These are phyloP conservation scores for Diaporthe destruens DNA, from an alignment of 2,329 filamentous ascomycete genomes.

Conservation along the genomic window DNA sequence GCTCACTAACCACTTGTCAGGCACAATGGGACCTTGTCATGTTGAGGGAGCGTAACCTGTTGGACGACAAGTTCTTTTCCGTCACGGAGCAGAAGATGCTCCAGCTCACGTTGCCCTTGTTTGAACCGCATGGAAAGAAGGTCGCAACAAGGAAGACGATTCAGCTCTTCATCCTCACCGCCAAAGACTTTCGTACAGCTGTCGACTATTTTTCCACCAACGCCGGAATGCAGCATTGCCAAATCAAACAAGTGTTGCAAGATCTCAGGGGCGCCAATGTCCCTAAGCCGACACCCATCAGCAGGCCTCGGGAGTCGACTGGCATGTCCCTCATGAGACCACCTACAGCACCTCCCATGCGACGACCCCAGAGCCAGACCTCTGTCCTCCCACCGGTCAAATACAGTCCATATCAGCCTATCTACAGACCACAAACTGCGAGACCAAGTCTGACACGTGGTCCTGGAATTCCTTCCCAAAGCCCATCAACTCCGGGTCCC, in stretches of 20 bases:
- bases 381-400: background rate
- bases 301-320: background rate
- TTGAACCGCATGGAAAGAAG: background rate
- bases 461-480: background rate
- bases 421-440: background rate
- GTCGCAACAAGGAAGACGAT: conserved; percentile 1
- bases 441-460: background rate
- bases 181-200: conserved; percentile 32
- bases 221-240: conserved; percentile 16
- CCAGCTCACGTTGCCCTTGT: conserved; percentile 29
- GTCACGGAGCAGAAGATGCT: conserved; percentile 11
- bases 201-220: conserved; percentile 31
- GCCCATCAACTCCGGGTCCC: background rate
- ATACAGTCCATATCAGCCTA: background rate
- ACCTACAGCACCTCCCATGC: background rate
- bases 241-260: background rate
- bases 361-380: background rate
- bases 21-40: conserved; percentile 35
- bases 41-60: background rate
- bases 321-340: background rate
- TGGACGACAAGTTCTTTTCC: conserved; percentile 5
- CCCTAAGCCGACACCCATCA: background rate
- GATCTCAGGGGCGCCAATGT: too few relatives aligned
- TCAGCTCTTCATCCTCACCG: background rate
- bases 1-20: background rate